These are phyloP conservation scores for Ophiostoma sp. DNA, from an alignment of 2,329 filamentous ascomycete genomes.

Conservation along the genomic window DNA sequence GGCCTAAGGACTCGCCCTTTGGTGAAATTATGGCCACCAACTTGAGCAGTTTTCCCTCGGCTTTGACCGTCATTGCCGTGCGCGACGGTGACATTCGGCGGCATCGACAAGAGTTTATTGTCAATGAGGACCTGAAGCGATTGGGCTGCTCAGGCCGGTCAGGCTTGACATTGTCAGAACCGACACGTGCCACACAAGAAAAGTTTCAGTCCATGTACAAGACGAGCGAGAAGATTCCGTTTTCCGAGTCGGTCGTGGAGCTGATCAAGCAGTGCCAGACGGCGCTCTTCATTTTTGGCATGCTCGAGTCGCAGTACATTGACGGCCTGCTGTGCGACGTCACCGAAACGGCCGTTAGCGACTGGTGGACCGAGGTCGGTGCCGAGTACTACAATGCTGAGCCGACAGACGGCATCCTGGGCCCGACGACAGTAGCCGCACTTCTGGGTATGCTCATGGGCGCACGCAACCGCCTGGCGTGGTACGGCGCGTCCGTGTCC, in stretches of 20 bases:
- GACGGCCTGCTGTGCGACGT: conserved; percentile 92
- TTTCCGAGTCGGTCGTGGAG: conserved; percentile 79
- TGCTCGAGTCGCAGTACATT: conserved; percentile 82
- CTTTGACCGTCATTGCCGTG: conserved; percentile 85
- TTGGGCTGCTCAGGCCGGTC: conserved; percentile 88
- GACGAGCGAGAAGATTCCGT: conserved; percentile 76
- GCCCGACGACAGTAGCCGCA: conserved; percentile 86
- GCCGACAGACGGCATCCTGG: conserved; percentile 87
- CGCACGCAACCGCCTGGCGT: conserved; percentile 83
- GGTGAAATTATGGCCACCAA: conserved; percentile 94
- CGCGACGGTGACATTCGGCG: conserved; percentile 81
- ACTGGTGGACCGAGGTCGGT: conserved; percentile 96
- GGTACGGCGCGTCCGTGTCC: conserved; percentile 76
- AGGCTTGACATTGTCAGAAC: conserved; percentile 75
- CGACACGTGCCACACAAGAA: conserved; percentile 77
- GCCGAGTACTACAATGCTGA: conserved; percentile 90
- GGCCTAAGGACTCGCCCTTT: conserved; percentile 75
- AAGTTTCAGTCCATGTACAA: conserved; percentile 93
- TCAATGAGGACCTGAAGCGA: conserved; percentile 92
- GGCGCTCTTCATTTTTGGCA: conserved; percentile 82
- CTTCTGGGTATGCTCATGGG: conserved; percentile 86
- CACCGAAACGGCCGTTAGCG: conserved; percentile 83
- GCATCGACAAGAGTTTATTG: conserved; percentile 81
- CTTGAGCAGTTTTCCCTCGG: conserved; percentile 85
- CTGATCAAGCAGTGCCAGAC: conserved; percentile 89